Evolutionary conservation across 2,329 filamentous ascomycete genomes (phyloP), one percentile per base, ranked within the genome.

Genomic region (Fusarium mexicanum): DNA sequence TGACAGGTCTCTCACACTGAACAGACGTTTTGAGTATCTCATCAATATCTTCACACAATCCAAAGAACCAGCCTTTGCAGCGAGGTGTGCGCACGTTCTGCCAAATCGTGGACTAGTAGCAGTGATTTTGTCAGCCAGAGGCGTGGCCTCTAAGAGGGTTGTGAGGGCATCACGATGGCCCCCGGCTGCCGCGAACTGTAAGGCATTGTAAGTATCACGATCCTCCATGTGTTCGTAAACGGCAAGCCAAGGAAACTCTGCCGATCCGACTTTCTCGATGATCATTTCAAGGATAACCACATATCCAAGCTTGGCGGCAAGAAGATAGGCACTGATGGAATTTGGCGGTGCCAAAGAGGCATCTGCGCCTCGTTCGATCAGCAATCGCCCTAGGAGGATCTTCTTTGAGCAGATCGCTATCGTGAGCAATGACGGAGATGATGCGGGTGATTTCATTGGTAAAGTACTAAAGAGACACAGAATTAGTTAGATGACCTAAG

Each of bases 141-240:
- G 51, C 3, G 76, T 77, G n/a, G 67, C 53, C 22, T 71, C 57
- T 8, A 78, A n/a, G 6, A 78, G 67, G 1, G 64, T 33, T 18
- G 62, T 67, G 44, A 78, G 17, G 37, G 59, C 20, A 55, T 73
- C 54, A 29, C 67, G 43, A 40, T 67, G 70, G 0, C 73, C 68
- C 5, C 71, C 55, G 6, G 57, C 57, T 44, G 77, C 76, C 16
- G 77, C 77, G 40, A 79, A 64, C 38, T 78, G 77, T 17, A 78
- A 57, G 10, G 74, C 70, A 31, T 76, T 78, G 37, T 71, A 77
- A 16, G 66, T 67, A 33, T 62, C 63, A 4, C 61, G 50, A 8
- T 65, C 58, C 6, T 73, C 41, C 7, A 38, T 20, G 35, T 67
- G 43, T 16, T 69, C 38, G 18, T 61, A 72, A 14, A 60, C 13